Evolutionary conservation across 176 grass and related monocot species (phyloP).

Genomic region (Triticum timopheevii): DNA sequence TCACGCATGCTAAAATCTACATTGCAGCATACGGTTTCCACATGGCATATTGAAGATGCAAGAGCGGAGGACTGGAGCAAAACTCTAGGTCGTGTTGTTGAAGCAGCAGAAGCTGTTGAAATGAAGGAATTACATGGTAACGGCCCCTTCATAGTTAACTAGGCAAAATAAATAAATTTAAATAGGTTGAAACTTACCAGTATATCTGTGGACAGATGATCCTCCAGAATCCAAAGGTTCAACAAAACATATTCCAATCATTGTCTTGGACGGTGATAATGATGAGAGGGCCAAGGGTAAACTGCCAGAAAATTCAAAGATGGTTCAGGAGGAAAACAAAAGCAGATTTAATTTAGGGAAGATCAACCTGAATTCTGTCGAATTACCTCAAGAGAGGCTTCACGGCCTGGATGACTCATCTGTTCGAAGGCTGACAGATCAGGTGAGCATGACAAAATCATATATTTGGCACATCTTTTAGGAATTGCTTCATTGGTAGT

Average conservation of each 20-base stretch:
- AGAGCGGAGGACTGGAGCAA: slow-evolving; percentile 18
- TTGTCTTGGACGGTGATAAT: slow-evolving; percentile 42
- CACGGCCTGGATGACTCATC: slow-evolving; percentile 15
- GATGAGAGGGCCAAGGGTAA: slow-evolving; percentile 33
- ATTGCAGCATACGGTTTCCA: slow-evolving; percentile 26
- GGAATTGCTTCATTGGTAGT: slow-evolving; percentile 3
- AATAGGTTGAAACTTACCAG: slow-evolving; percentile 15
- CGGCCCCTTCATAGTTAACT: background rate
- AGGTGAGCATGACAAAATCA: slow-evolving; percentile 38
- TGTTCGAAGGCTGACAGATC: slow-evolving; percentile 28
- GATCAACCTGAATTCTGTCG: slow-evolving; percentile 27
- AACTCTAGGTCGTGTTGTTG: background rate
- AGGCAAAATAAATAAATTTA: slow-evolving; percentile 7
- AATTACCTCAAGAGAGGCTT: slow-evolving; percentile 23
- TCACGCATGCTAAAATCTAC: slow-evolving; percentile 28
- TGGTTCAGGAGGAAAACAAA: slow-evolving; percentile 33
- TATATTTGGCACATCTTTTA: background rate
- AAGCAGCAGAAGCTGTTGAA: slow-evolving; percentile 21
- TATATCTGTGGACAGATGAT: slow-evolving; percentile 32
- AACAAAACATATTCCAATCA: slow-evolving; percentile 33
- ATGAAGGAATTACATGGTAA: slow-evolving; percentile 13
- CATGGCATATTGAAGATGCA: slow-evolving; percentile 21
- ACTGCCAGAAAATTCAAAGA: slow-evolving; percentile 33
- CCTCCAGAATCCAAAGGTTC: slow-evolving; percentile 57
- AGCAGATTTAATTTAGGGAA: slow-evolving; percentile 15